Evolutionary conservation across 2,329 filamentous ascomycete genomes (phyloP), one percentile per base, ranked within the genome.

Genomic region (Bipolaris cookei): DNA sequence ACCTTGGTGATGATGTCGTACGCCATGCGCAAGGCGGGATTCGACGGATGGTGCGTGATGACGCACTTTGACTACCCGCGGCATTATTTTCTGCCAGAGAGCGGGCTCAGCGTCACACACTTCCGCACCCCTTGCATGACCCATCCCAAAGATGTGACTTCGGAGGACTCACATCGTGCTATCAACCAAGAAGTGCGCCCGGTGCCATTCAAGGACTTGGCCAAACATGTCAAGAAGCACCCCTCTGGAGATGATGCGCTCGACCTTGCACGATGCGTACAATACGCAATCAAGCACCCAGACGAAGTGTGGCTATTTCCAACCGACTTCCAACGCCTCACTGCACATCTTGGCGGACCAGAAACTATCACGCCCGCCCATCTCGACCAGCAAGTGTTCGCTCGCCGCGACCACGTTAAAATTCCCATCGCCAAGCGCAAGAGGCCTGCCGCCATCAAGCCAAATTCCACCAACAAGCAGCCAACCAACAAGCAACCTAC

Each of bases 181-280:
- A 35, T 43, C 18, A 68, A 65, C 30, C 21, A 46, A 10, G 54
- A 44, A 25, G 59, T 56, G 4, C 25, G 47, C 1, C 59, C 64
- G 1, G 21, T 69, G 4, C 42, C 60, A 1, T 70, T 74, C 61
- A 66, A 65, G n/a, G 58, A 65, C 4, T 63, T 74, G 11, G 67
- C 65, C 0, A 28, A 47, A 3, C 51, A 64, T 18, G 61, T 74
- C 20, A 67, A 68, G 43, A 32, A 60, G 35, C 62, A 69, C 5
- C 71, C 70, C 4, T 47, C 47, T 0, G 67, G 65, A 3, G 10
- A 51, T 21, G 71, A 73, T 39, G 69, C 69, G 1, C 63, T 73
- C 4, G 71, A 74, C 20, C 62, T 74, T 18, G 63, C 68, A 1
- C 66, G 68, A 14, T 70, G 66, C 35, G 62, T 73, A 2, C n/a